Evolutionary conservation across 2,329 filamentous ascomycete species (phyloP).

Genomic region (Penicillium verrucosum): DNA sequence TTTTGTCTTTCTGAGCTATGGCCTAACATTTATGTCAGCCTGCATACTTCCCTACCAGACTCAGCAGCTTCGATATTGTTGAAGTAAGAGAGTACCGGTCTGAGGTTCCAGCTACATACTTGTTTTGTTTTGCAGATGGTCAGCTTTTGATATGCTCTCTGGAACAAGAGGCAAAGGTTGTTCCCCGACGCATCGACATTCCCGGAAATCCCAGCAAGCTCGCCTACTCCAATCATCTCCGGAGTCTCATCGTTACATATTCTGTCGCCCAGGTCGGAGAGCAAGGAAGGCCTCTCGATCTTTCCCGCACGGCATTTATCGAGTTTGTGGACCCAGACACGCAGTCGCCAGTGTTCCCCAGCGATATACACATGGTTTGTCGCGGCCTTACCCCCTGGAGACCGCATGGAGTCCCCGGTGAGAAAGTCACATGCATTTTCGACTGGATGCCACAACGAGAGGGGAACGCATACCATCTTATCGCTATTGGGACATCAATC

Average conservation of each 20-base stretch:
- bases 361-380: neutral
- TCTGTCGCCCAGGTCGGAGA: constrained; percentile 27
- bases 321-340: constrained; percentile 41
- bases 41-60: constrained; percentile 35
- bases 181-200: constrained; percentile 41
- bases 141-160: constrained; percentile 50
- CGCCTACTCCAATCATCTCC: constrained; percentile 45
- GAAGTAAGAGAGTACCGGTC: constrained; percentile 22
- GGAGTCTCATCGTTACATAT: constrained; percentile 51
- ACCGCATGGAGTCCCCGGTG: constrained; percentile 36
- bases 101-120: constrained; percentile 38
- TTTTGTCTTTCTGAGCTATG: neutral
- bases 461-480: constrained; percentile 39
- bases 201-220: constrained; percentile 44
- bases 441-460: constrained; percentile 40
- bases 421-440: constrained; percentile 42
- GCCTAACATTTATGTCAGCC: constrained; percentile 29
- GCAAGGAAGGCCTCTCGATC: constrained; percentile 28
- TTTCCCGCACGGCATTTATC: constrained; percentile 34
- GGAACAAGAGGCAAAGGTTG: constrained; percentile 40
- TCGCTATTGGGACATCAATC: constrained; percentile 41
- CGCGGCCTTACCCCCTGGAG: constrained; percentile 21
- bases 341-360: constrained; percentile 22
- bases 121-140: constrained; percentile 49
- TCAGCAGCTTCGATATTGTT: constrained; percentile 38